These are phyloP conservation scores for Tolypocladium inflatum DNA, from an alignment of 2,329 filamentous ascomycete species.

Conservation along the genomic window DNA sequence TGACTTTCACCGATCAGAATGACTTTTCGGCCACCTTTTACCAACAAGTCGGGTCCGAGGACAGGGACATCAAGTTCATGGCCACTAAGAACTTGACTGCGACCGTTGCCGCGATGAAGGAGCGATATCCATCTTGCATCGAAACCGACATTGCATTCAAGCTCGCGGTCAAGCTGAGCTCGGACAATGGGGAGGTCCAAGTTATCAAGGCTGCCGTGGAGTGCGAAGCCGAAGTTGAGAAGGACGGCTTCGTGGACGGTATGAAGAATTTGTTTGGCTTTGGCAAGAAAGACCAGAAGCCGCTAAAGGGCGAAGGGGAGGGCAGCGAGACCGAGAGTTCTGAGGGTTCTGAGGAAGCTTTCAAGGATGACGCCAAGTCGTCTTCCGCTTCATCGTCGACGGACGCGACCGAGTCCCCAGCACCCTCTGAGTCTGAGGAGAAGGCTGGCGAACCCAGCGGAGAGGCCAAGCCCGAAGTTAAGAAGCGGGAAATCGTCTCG, in stretches of 20 bases:
- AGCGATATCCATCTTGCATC: slow-evolving; percentile 63
- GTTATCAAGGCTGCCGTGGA: slow-evolving; percentile 68
- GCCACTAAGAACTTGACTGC: slow-evolving; percentile 79
- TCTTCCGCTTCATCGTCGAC: slow-evolving; percentile 7
- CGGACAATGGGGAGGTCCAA: slow-evolving; percentile 70
- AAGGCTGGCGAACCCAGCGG: slow-evolving; percentile 29
- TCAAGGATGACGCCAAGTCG: slow-evolving; percentile 30
- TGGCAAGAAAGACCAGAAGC: slow-evolving; percentile 79
- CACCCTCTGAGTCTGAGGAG: slow-evolving; percentile 18
- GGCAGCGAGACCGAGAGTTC: slow-evolving; percentile 25
- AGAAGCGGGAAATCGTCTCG: slow-evolving; percentile 48
- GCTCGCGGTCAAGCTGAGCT: slow-evolving; percentile 63
- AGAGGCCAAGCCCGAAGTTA: slow-evolving; percentile 41
- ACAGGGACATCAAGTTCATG: slow-evolving; percentile 56
- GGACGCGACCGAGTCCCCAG: slow-evolving; percentile 11
- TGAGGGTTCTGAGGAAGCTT: slow-evolving; percentile 24
- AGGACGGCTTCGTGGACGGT: slow-evolving; percentile 79
- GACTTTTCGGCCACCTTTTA: slow-evolving; percentile 76
- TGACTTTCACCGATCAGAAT: slow-evolving; percentile 71
- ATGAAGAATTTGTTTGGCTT: slow-evolving; percentile 96
- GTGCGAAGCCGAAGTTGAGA: slow-evolving; percentile 72
- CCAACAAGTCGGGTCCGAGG: slow-evolving; percentile 54
- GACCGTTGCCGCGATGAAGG: slow-evolving; percentile 68
- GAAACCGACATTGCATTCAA: slow-evolving; percentile 71
- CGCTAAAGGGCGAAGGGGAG: slow-evolving; percentile 55